Conservation (phyloP, 2,329 filamentous ascomycete genomes). For the Pseudogymnoascus sp. region DNA sequence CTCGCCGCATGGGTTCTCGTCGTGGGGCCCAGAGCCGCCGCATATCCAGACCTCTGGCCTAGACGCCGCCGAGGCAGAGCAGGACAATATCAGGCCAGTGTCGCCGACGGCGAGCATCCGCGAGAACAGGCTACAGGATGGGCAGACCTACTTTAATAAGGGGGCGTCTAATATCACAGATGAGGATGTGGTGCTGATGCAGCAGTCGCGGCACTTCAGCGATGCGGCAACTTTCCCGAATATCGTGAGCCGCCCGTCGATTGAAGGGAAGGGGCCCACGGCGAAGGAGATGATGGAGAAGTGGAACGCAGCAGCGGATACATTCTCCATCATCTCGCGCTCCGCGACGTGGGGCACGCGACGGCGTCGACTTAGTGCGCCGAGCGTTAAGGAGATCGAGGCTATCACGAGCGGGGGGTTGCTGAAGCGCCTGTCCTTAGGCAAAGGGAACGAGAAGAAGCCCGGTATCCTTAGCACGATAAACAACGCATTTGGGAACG, state of each 20-base stretch:
- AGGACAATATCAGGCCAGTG: slow-evolving; percentile 20
- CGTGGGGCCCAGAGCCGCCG: neutral
- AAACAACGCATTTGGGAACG: slow-evolving; percentile 22
- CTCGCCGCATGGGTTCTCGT: neutral
- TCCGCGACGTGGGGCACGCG: slow-evolving; percentile 65
- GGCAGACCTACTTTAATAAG: slow-evolving; percentile 26
- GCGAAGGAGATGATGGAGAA: slow-evolving; percentile 42
- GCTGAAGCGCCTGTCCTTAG: slow-evolving; percentile 53
- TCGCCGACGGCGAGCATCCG: slow-evolving; percentile 26
- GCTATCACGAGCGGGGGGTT: slow-evolving; percentile 53
- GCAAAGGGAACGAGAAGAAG: slow-evolving; percentile 35
- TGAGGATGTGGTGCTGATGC: slow-evolving; percentile 22
- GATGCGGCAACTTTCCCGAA: slow-evolving; percentile 32
- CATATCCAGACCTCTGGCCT: neutral
- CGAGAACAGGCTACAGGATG: slow-evolving; percentile 25
- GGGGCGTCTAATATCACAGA: slow-evolving; percentile 18
- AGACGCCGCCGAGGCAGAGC: slow-evolving; percentile 9
- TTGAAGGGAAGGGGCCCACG: slow-evolving; percentile 34
- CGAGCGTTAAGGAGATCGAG: slow-evolving; percentile 49
- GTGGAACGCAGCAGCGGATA: slow-evolving; percentile 37
- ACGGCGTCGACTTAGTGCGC: slow-evolving; percentile 47
- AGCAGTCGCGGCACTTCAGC: slow-evolving; percentile 25
- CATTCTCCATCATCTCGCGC: slow-evolving; percentile 50
- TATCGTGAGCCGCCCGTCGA: slow-evolving; percentile 29
- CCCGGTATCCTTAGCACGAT: slow-evolving; percentile 43